Base-by-base conservation (phyloP, 2,329 filamentous ascomycete species). In the Alternaria sp. region DNA sequence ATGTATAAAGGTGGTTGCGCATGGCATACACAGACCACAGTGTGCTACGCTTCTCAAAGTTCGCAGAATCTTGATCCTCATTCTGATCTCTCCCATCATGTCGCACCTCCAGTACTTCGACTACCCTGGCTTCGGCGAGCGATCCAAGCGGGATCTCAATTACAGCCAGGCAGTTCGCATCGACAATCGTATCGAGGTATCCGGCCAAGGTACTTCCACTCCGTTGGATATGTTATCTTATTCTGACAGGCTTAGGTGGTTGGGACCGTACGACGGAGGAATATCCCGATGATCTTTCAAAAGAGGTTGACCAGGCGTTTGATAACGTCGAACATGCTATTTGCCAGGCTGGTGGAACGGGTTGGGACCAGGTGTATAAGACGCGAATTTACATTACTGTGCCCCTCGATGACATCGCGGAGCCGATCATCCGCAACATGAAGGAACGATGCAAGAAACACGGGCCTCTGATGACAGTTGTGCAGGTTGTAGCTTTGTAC, bases 291-390 rank as follows among this genome's bases (percentile, higher is more conserved):
- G 51, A 61, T 8, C 34, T 73, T 24, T 44, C 53, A 1, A 57
- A 56, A 2, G 69, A 75, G 59, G 57, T 76, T n/a, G 67, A 68
- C 12, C 71, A 70, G 44, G 83, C 85, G 0, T 88, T 88, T 63
- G 74, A 68, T 12, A 88, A 88, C 58, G 82, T 88, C 11, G 83
- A 88, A 2, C 69, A 78, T n/a, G 78, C 76, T 39, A 72, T 88
- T 7, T 79, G 79, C 42, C 66, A 82, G 11, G 85, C 84, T 0
- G 86, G 87, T 2, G 84, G 83, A 0, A 81, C 82, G 53, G 84
- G 84, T 1, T 84, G 83, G 81, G 69, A 74, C 9, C 83, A 87
- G 60, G 84, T 87, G 0, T 75, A 73, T 56, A 74, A 70, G 28
- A 43, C 66, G 4, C 59, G 69, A 1, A 28, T 68, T 1, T 73